Evolutionary conservation across 1,139 yeast genomes (phyloP).

Genomic region (Geotrichum candidum): DNA sequence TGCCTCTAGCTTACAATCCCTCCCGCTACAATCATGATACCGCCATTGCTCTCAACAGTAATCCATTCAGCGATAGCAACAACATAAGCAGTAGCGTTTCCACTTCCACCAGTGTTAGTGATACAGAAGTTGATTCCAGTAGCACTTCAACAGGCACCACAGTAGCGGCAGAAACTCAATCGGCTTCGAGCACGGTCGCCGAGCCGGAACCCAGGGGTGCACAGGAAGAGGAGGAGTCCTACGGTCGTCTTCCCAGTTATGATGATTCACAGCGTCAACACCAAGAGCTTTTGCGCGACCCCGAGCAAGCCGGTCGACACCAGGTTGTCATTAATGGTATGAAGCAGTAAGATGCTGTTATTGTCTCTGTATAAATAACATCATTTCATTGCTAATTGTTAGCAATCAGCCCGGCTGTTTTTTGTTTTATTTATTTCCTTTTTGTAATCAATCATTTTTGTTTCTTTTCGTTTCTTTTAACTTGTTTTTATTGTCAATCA

Average conservation of each 20-base stretch:
- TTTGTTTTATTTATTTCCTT: slow-evolving; percentile 1
- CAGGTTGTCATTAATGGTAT: slow-evolving; percentile 12
- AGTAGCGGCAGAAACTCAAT: background rate
- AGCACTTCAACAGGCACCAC: background rate
- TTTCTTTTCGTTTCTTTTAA: background rate
- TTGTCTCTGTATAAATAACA: background rate
- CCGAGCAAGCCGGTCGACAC: slow-evolving; percentile 8
- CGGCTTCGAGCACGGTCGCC: background rate
- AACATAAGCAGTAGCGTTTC: background rate
- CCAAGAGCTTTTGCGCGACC: slow-evolving; percentile 16
- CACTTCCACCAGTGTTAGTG: background rate
- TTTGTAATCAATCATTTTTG: background rate
- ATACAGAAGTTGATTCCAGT: background rate
- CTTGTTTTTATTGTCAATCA: background rate
- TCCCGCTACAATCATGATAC: too few relatives aligned
- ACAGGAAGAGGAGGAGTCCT: background rate
- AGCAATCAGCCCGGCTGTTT: background rate
- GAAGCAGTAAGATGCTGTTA: slow-evolving; percentile 6
- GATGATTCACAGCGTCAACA: slow-evolving; percentile 19
- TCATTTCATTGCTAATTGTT: background rate
- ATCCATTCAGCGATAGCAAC: background rate
- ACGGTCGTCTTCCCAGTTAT: slow-evolving; percentile 16
- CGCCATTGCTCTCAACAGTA: too few relatives aligned
- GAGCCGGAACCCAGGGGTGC: background rate
- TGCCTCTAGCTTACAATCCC: too few relatives aligned